Conservation (phyloP, 768 basidiomycete species). For the Boletus vinaceobasis region DNA sequence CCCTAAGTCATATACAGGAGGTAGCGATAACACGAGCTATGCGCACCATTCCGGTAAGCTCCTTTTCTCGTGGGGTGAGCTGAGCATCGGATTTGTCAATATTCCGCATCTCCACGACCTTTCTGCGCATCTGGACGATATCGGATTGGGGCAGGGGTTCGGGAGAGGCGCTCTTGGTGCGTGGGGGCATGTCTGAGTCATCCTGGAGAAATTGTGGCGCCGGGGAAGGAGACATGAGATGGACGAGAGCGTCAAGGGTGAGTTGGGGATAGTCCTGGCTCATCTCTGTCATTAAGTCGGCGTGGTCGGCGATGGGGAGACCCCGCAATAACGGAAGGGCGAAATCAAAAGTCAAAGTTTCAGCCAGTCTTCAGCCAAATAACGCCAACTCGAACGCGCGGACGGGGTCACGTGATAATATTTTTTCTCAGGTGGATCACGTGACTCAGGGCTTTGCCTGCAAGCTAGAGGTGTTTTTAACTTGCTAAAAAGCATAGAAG, state of each 20-base stretch:
- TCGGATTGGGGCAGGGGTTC: conserved; percentile 46
- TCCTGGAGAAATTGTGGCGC: conserved; percentile 24
- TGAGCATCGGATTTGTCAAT: conserved; percentile 22
- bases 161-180: conserved; percentile 27
- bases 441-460: conserved; percentile 11
- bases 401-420: conserved; percentile 31
- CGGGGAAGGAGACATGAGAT: conserved; percentile 51
- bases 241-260: conserved; percentile 54
- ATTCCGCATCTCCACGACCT: conserved; percentile 43
- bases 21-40: conserved; percentile 7
- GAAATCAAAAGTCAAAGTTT: conserved; percentile 31
- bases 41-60: conserved; percentile 57
- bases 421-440: conserved; percentile 24
- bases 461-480: no score
- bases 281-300: conserved; percentile 18
- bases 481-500: no score
- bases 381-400: conserved; percentile 38
- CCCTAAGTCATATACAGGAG: conserved; percentile 1
- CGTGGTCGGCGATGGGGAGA: neutral
- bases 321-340: conserved; percentile 9
- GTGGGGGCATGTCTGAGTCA: conserved; percentile 21
- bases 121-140: conserved; percentile 45
- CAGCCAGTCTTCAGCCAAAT: conserved; percentile 17
- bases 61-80: conserved; percentile 41
- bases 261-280: conserved; percentile 39